Base-by-base conservation (phyloP, 2,329 filamentous ascomycete species). In the Fusarium globosum region DNA sequence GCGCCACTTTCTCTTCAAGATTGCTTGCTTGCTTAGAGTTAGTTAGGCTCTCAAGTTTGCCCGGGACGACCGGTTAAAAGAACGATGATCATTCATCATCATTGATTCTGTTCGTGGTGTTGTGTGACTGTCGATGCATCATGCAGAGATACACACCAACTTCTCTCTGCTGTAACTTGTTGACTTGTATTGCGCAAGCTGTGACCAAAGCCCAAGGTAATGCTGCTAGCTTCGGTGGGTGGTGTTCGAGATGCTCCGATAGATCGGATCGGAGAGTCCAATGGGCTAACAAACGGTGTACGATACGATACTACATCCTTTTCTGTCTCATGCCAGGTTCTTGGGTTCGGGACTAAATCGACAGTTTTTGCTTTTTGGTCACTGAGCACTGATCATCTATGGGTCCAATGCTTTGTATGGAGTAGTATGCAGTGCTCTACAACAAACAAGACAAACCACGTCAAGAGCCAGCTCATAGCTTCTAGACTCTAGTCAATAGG, bases 401-500 rank as follows among this genome's bases (percentile, higher is more conserved):
- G 14, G 45, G 30, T 18, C 43, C 55, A 65, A 9, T 33, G 5
- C 30, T 23, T 2, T 23, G 16, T 23, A 51, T 33, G 21, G 46
- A 51, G 28, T 2, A 18, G 15, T 18, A 66, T 53, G 62, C 53
- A 63, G 75, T 73, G 41, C 46, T 60, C 43, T 62, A 60, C 42
- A 62, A 48, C 35, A 55, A 63, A 70, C 66, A 61, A 35, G 55
- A 56, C 60, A 52, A 49, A 61, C n/a, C 51, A 65, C 38, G 56
- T 68, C 51, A 68, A 68, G 52, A 74, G 74, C 75, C 75, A 71
- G 55, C 70, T 74, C 71, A 71, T 52, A 74, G 65, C 48, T 45
- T 59, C 35, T 59, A 68, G 51, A 36, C 49, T 60, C 36, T 30
- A 26, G 49, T 36, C 45, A 30, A 57, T 62, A 68, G 61, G 65